Base-by-base conservation (phyloP, 2,329 filamentous ascomycete genomes). In the Diaporthe citri region DNA sequence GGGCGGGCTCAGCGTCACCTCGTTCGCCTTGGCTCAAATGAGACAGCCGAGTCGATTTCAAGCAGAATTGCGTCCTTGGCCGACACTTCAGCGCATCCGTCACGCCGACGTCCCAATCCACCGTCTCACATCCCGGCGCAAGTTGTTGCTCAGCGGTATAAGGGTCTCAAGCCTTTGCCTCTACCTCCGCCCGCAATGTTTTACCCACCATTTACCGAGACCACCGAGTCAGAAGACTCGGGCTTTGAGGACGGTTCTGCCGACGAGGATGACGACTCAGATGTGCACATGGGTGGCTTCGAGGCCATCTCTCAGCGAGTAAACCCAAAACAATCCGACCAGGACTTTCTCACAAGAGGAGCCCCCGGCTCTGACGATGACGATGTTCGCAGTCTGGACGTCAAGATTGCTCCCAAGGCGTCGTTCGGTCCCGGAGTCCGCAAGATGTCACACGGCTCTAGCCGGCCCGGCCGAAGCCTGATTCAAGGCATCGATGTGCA, bases 181-280 rank as follows among this genome's bases (percentile, higher is more conserved):
- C 83, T 91, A 0, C 89, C 89, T 0, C 88, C 88, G 0, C 88
- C 89, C 0, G 84, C 86, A 3, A 87, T 88, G 75, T 90, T 88
- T 79, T 87, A 88, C 77, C 86, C 86, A 0, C 85, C 85, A 0
- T 86, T 88, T 57, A 88, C 86, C 75, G 80, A 84, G 13, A 86
- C 86, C 59, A 82, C 80, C 0, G 80, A 79, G 8, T 79, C 78
- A 1, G 78, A 77, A 3, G 74, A 71, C n/a, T 76, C 73, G 34
- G 77, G 56, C 5, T 73, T 76, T 41, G 75, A 81, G 13, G 77
- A 79, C 10, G 72, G 78, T 0, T 80, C 82, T 8, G 84, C 82
- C 3, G 82, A 82, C 6, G 79, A 78, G 1, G 80, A 82, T 4
- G 84, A 83, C 0, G 79, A 83, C 4, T 79, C 79, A n/a, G 81